These are phyloP conservation scores for Plantago ovata DNA, from an alignment of 257 asterid genomes.

Conservation along the genomic window DNA sequence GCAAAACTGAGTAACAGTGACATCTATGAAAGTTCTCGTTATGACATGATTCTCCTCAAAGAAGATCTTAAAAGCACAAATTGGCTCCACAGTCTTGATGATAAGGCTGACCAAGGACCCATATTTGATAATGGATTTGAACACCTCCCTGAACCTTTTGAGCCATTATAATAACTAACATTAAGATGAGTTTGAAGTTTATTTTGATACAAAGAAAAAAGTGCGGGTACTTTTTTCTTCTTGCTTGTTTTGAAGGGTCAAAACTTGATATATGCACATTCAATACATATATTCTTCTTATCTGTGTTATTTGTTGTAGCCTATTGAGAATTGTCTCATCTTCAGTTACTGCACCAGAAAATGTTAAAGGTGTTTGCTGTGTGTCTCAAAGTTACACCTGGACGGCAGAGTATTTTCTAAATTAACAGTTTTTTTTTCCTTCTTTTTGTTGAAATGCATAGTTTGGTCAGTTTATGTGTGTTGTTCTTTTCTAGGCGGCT, in stretches of 20 bases:
- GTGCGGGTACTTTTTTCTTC: conserved; percentile 11
- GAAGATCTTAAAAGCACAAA: conserved; percentile 84
- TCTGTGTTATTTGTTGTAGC: conserved; percentile 14
- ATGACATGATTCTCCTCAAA: conserved; percentile 72
- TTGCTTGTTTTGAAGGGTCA: conserved; percentile 10
- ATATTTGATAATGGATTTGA: conserved; percentile 88
- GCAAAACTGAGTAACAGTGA: conserved; percentile 58
- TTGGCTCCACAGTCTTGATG: conserved; percentile 87
- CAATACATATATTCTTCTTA: neutral
- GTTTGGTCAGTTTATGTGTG: too few relatives aligned
- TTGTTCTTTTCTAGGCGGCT: too few relatives aligned
- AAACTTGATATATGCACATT: conserved; percentile 12
- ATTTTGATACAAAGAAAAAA: neutral
- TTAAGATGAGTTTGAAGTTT: conserved; percentile 21
- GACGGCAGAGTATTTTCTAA: too few relatives aligned
- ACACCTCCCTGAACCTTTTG: conserved; percentile 86
- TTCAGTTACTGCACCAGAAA: conserved; percentile 5
- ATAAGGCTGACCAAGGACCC: conserved; percentile 72
- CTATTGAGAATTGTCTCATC: conserved; percentile 3
- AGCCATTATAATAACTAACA: conserved; percentile 57
- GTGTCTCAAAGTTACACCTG: too few relatives aligned
- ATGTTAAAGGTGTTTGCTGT: too few relatives aligned
- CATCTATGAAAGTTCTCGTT: conserved; percentile 89
- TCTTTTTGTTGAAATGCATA: too few relatives aligned
- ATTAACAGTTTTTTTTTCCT: too few relatives aligned